Evolutionary conservation across 768 basidiomycete genomes (phyloP), one percentile per base, ranked within the genome.

Genomic region (Tylopilus plumbeoviolaceoides): DNA sequence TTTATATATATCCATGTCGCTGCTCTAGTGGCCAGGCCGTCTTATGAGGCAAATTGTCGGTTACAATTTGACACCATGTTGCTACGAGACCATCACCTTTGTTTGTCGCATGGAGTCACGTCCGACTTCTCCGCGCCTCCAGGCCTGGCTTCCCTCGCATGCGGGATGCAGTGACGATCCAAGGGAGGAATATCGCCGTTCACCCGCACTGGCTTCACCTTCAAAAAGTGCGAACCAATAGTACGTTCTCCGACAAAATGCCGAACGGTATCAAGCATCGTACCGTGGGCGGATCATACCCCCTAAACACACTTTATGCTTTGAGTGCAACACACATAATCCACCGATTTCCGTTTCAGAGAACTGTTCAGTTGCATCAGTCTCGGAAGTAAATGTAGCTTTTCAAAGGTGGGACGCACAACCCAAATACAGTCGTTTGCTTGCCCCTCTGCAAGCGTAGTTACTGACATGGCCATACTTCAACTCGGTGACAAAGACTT

Each of bases 61-160:
- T 33, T 5, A 11, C 31, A 9, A 12, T 12, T 5, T 2, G 33
- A 15, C 33, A 11, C 21, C 27, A 23, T 30, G 21, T 20, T 17
- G 25, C 15, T 18, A n/a, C 72, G 65, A 52, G 68, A 70, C 20
- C 33, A 35, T 71, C 70, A 28, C 70, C n/a, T n/a, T n/a, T n/a
- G 59, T 42, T 61, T 53, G 10, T 11, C 30, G 18, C 18, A 10
- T 51, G 35, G 10, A 30, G 8, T 30, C 27, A 28, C 8, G 27
- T 28, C 25, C 17, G n/a, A 15, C 53, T 28, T 33, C 33, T 33
- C 33, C 33, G 12, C 33, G 12, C 33, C 33, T 33, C 33, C 33
- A 12, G 15, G 35, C 31, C 17, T 21, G 27, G 14, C 21, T 35
- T 21, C 51, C 61, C 18, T 52, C 36, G 42, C 18, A 14, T 23